Conservation (phyloP, 164 flowering plant species). For the Sedum album region DNA sequence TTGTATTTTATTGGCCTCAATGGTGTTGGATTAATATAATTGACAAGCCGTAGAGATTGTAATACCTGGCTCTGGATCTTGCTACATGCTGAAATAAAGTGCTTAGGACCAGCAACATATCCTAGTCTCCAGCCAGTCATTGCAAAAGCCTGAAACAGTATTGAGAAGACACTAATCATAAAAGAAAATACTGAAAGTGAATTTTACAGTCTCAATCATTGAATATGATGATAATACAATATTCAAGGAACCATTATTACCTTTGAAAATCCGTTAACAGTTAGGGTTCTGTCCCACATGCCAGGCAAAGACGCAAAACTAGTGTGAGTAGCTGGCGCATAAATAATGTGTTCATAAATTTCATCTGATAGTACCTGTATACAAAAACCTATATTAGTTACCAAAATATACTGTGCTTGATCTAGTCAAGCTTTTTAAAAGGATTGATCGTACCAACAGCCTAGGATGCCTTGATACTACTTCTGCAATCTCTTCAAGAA, state of each 20-base stretch:
- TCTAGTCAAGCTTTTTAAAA: neutral
- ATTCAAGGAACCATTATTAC: too few relatives aligned
- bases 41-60: neutral
- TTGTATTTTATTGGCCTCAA: neutral
- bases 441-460: constrained; percentile 53
- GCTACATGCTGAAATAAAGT: constrained; percentile 74
- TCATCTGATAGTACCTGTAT: constrained; percentile 88
- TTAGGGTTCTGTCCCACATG: constrained; percentile 93
- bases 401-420: neutral
- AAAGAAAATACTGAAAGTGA: neutral
- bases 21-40: neutral
- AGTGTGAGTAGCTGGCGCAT: constrained; percentile 80
- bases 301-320: constrained; percentile 97
- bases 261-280: constrained; percentile 96
- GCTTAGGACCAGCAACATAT: constrained; percentile 89
- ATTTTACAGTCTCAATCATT: neutral
- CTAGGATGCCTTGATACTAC: constrained; percentile 82
- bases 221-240: neutral
- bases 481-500: constrained; percentile 79
- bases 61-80: constrained; percentile 94
- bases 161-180: neutral
- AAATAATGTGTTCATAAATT: constrained; percentile 91
- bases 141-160: constrained; percentile 65
- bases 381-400: constrained; percentile 6
- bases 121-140: constrained; percentile 99